A percentile compares a stretch with the other conserved stretches of the same genome.
Evolutionary conservation across 192 early-diverging fungal species (phyloP).

Genomic region (Coemansia sp.): DNA sequence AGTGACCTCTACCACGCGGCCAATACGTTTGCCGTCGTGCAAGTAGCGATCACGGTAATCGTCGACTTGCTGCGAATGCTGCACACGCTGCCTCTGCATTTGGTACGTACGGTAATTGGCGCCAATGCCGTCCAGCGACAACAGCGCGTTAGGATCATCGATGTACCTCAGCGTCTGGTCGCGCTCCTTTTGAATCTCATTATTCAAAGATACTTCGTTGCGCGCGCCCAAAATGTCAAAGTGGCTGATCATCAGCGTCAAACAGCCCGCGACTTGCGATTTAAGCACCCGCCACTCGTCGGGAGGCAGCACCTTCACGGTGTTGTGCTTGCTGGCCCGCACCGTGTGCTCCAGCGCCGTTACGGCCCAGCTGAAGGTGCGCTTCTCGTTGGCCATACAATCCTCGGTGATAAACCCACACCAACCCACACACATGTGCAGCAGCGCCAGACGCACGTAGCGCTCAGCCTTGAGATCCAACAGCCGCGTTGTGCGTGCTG

Average conservation of each 20-base stretch:
- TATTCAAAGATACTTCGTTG: slow-evolving; percentile 30
- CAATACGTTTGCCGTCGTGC: slow-evolving; percentile 49
- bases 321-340: slow-evolving; percentile 73
- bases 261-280: slow-evolving; percentile 74
- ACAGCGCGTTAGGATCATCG: slow-evolving; percentile 30
- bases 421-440: slow-evolving; percentile 84
- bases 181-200: slow-evolving; percentile 35
- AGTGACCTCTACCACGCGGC: slow-evolving; percentile 77
- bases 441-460: slow-evolving; percentile 68
- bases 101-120: slow-evolving; percentile 44
- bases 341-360: slow-evolving; percentile 83
- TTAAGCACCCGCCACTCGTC: slow-evolving; percentile 74
- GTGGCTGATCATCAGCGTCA: slow-evolving; percentile 80
- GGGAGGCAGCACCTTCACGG: slow-evolving; percentile 70
- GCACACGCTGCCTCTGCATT: slow-evolving; percentile 42
- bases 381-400: slow-evolving; percentile 77
- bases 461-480: slow-evolving; percentile 64
- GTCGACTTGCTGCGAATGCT: slow-evolving; percentile 44
- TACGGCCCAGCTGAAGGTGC: slow-evolving; percentile 85
- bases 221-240: slow-evolving; percentile 80
- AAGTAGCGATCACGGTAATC: slow-evolving; percentile 34
- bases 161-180: slow-evolving; percentile 23
- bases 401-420: slow-evolving; percentile 85
- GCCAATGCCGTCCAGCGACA: slow-evolving; percentile 49
- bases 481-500: slow-evolving; percentile 63